A percentile compares a stretch with the other conserved stretches of the same genome.
Evolutionary conservation across 257 asterid genomes (phyloP).

Genomic region (Gentiana macrophylla): DNA sequence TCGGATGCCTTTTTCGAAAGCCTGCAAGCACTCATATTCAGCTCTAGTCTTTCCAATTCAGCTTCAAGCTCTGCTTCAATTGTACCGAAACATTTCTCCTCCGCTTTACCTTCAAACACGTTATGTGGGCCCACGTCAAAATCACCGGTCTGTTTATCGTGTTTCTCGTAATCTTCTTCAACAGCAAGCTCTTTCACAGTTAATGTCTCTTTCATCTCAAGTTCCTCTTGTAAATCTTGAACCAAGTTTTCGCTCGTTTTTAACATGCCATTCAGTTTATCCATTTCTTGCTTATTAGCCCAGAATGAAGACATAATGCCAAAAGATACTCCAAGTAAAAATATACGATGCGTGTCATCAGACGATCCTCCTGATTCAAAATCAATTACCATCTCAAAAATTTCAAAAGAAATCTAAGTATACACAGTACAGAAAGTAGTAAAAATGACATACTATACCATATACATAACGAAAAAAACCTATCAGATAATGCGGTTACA

Average conservation of each 20-base stretch:
- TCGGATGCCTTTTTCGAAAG: slow-evolving; percentile 35
- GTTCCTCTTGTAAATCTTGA: slow-evolving; percentile 91
- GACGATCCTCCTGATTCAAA: slow-evolving; percentile 63
- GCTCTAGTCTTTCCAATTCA: slow-evolving; percentile 75
- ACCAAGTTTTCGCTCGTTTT: slow-evolving; percentile 64
- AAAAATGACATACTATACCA: too few species aligned
- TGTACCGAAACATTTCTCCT: slow-evolving; percentile 53
- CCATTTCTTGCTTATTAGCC: slow-evolving; percentile 46
- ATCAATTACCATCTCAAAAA: slow-evolving; percentile 12
- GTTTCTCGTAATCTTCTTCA: slow-evolving; percentile 41
- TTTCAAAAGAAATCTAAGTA: too few species aligned
- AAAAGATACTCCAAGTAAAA: slow-evolving; percentile 60
- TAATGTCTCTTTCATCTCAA: slow-evolving; percentile 80
- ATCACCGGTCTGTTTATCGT: slow-evolving; percentile 25
- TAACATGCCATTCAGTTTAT: slow-evolving; percentile 46
- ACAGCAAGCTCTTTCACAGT: slow-evolving; percentile 70
- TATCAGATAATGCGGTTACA: neutral
- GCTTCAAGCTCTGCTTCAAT: slow-evolving; percentile 99
- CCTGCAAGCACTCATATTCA: slow-evolving; percentile 42
- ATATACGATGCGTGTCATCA: slow-evolving; percentile 25
- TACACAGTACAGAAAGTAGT: too few species aligned
- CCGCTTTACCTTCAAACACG: slow-evolving; percentile 25
- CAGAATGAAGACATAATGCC: slow-evolving; percentile 51
- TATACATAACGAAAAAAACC: neutral
- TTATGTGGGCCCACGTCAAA: slow-evolving; percentile 25